phyloP scores from a whole-genome alignment of 805 yeast genomes.

The Kazachstania viticola region DNA sequence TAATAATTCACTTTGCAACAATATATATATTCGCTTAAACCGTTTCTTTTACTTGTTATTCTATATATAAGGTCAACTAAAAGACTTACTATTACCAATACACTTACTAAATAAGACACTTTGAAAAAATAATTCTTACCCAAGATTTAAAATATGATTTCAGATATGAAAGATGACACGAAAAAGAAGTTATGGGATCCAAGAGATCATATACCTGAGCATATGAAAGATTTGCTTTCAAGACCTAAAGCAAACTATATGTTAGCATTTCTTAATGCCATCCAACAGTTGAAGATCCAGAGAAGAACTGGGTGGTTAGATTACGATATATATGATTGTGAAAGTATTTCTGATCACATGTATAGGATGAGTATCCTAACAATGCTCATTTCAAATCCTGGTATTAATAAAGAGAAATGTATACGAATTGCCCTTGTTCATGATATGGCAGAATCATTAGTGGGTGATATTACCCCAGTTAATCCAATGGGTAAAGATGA shows the following conservation, averaged over 20 bases:
- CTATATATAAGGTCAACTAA: no score
- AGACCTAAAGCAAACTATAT: conserved; percentile 29
- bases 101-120: background rate
- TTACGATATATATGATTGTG: conserved; percentile 32
- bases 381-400: conserved; percentile 46
- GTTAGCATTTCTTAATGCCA: conserved; percentile 51
- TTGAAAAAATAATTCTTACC: no score
- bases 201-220: conserved; percentile 31
- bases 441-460: conserved; percentile 88
- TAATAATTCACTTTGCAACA: no score
- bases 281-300: conserved; percentile 62
- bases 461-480: conserved; percentile 88
- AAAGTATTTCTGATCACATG: conserved; percentile 90
- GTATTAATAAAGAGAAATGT: conserved; percentile 55
- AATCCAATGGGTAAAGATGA: conserved; percentile 65
- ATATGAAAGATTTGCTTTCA: conserved; percentile 21
- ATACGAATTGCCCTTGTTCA: conserved; percentile 80
- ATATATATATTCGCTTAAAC: no score
- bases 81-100: no score
- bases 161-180: conserved; percentile 6
- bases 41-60: background rate
- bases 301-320: conserved; percentile 93
- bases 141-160: no score
- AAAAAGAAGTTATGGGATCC: conserved; percentile 33
- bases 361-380: conserved; percentile 82